phyloP scores from a whole-genome alignment of 305 asterid species.

The Solanum hybrid region DNA sequence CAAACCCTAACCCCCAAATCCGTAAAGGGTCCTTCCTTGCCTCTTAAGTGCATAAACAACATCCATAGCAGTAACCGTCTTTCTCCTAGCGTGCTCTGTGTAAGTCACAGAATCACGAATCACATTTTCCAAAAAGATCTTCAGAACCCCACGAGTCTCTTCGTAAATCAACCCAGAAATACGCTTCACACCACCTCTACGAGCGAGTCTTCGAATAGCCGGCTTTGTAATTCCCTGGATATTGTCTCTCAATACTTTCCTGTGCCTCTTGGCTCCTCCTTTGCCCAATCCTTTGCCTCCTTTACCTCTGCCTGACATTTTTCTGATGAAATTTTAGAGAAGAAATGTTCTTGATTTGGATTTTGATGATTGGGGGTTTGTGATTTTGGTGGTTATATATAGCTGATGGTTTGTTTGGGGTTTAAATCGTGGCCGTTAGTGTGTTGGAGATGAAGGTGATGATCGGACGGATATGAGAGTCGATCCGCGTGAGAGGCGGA shows the following conservation, averaged over 20 bases:
- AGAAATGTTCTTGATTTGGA: not conserved
- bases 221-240: not conserved
- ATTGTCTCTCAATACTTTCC: not conserved
- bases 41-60: slow-evolving; percentile 16
- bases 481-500: slow-evolving; percentile 1
- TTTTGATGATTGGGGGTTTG: too few relatives aligned
- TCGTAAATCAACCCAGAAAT: slow-evolving; percentile 9
- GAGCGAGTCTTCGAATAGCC: not conserved
- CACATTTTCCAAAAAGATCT: slow-evolving; percentile 13
- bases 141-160: slow-evolving; percentile 3
- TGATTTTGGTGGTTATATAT: not conserved
- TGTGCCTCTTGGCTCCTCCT: not conserved
- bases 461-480: not conserved
- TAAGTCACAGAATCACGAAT: slow-evolving; percentile 12
- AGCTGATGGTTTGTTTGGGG: not conserved
- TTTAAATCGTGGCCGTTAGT: slow-evolving; percentile 12
- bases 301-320: not conserved
- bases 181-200: slow-evolving; percentile 13
- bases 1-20: slow-evolving; percentile 6
- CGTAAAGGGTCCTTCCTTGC: slow-evolving; percentile 15
- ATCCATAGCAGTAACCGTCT: slow-evolving; percentile 17
- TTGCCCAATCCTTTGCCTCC: slow-evolving; percentile 1
- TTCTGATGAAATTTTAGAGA: not conserved
- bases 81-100: slow-evolving; percentile 11
- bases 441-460: not conserved